Evolutionary conservation across 2,329 filamentous ascomycete species (phyloP), one percentile per base, ranked within the genome.

Genomic region (Trichoderma semiorbis): DNA sequence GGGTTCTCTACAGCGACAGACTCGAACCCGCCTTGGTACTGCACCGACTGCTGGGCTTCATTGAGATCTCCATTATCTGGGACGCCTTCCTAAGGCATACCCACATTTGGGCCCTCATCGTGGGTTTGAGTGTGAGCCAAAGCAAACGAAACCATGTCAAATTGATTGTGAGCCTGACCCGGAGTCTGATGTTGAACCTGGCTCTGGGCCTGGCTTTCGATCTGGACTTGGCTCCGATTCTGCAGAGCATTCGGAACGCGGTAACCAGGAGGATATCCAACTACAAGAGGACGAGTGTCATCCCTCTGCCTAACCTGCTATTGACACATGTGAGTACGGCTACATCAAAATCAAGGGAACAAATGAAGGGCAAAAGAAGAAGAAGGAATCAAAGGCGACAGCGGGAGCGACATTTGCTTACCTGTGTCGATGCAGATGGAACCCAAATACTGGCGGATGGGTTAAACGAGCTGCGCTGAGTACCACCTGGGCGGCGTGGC

Each of bases 51-150:
- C 16, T 64, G 55, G 10, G 32, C n/a, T 18, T 36, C 66, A 10
- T 55, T 34, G 32, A 69, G 7, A 18, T 30, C 47, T n/a, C 28
- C 28, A 28, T 34, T 69, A 57, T 64, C 53, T 34, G 74, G 69
- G 66, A 55, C 57, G 21, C 71, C 75, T 68, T 69, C 63, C 75
- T 76, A 76, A 28, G 74, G 55, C 34, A 69, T 50, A 47, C 72
- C 72, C 30, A 58, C 39, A 32, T 69, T 61, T 12, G 43, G 55
- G 43, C 58, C 57, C 14, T 71, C 68, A 70, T 69, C 71, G 30
- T 67, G 26, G 28, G 70, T 34, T 34, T 73, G 39, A 18, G 70
- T 60, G 34, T 70, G 70, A 64, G 70, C 58, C 39, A 64, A n/a
- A 7, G 65, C 70, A 18, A 64, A 64, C n/a, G 70, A 55, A 34